phyloP scores from a whole-genome alignment of 352 stramenopile species.

The Globisporangium lucens region DNA sequence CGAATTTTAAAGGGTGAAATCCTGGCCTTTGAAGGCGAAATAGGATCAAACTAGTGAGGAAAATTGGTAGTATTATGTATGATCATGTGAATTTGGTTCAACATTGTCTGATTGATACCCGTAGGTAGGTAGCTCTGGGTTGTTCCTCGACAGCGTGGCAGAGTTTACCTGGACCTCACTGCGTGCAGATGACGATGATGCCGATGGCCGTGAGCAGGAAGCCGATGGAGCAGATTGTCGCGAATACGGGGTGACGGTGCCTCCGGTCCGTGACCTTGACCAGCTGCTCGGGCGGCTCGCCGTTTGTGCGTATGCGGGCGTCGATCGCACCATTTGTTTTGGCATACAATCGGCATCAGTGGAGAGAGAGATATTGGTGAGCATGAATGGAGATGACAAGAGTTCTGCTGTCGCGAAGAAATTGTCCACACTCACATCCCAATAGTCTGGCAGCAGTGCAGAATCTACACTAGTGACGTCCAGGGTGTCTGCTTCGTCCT shows the following conservation, averaged over 20 bases:
- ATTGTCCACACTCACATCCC: conserved; percentile 26
- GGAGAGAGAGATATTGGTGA: neutral
- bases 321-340: conserved; percentile 7
- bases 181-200: conserved; percentile 65
- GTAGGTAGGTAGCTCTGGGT: neutral
- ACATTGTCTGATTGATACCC: neutral
- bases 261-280: conserved; percentile 72
- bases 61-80: neutral
- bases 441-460: conserved; percentile 49
- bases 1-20: neutral
- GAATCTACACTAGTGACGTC: conserved; percentile 32
- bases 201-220: conserved; percentile 62
- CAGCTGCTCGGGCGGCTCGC: conserved; percentile 59
- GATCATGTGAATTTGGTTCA: neutral
- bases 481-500: neutral
- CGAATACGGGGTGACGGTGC: conserved; percentile 68
- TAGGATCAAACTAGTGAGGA: neutral
- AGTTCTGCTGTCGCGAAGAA: neutral
- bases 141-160: neutral
- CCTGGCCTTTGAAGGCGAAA: neutral
- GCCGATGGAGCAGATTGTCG: conserved; percentile 62
- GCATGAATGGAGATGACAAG: neutral
- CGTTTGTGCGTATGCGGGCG: conserved; percentile 43
- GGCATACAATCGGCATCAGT: conserved; percentile 1
- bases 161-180: conserved; percentile 7